phyloP scores from a whole-genome alignment of 805 yeast species.

The Sugiyamaella boreocaroliniensis region DNA sequence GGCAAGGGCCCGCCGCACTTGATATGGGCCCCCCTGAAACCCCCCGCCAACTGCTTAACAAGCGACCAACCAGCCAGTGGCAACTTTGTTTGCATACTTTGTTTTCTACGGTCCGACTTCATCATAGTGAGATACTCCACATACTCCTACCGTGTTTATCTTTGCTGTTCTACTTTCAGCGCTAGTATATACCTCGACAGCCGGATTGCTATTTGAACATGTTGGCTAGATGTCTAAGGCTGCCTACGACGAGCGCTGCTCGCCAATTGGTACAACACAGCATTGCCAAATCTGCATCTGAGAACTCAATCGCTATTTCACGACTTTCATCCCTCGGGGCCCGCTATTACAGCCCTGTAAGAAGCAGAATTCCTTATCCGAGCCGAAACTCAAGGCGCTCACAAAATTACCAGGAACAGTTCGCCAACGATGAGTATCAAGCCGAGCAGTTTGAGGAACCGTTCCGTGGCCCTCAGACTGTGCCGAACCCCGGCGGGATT shows the following conservation, averaged over 20 bases:
- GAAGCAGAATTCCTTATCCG: constrained; percentile 7
- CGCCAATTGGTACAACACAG: background rate
- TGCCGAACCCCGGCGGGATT: constrained; percentile 41
- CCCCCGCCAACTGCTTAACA: too few relatives aligned
- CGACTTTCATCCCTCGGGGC: background rate
- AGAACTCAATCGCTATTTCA: background rate
- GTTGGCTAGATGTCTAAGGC: too few relatives aligned
- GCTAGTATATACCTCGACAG: too few relatives aligned
- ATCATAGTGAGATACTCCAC: too few relatives aligned
- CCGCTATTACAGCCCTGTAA: constrained; percentile 1
- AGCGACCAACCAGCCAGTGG: too few relatives aligned
- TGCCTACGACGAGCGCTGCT: too few relatives aligned
- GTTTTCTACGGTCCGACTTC: too few relatives aligned
- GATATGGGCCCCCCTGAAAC: background rate
- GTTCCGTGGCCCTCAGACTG: constrained; percentile 11
- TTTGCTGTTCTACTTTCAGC: too few relatives aligned
- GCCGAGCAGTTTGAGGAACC: background rate
- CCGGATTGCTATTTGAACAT: too few relatives aligned
- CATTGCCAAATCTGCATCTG: background rate
- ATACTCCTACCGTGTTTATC: too few relatives aligned
- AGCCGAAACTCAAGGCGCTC: background rate
- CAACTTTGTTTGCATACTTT: too few relatives aligned
- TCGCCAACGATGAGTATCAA: background rate
- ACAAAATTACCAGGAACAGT: background rate
- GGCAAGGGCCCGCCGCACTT: background rate